Conservation (phyloP, 2,329 filamentous ascomycete genomes). For the Pochonia chlamydosporia region DNA sequence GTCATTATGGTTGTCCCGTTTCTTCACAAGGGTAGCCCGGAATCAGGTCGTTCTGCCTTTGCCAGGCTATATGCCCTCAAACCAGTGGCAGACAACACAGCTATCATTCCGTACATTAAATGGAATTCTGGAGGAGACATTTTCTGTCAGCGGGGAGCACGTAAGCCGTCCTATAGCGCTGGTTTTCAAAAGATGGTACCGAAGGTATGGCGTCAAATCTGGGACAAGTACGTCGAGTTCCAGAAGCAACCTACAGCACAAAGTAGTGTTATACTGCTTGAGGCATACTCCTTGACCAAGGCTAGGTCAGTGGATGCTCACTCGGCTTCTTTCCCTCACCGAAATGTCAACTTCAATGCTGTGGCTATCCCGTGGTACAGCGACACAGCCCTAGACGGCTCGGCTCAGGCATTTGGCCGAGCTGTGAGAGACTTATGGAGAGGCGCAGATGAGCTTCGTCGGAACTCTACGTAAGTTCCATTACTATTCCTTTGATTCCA, state of each 20-base stretch:
- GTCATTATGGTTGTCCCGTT: conserved; percentile 24
- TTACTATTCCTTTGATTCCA: background rate
- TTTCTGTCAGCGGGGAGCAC: conserved; percentile 29
- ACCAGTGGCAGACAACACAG: conserved; percentile 17
- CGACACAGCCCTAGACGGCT: conserved; percentile 25
- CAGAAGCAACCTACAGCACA: conserved; percentile 22
- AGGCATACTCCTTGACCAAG: conserved; percentile 30
- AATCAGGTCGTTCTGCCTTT: conserved; percentile 24
- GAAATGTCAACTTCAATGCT: conserved; percentile 28
- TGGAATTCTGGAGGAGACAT: conserved; percentile 33
- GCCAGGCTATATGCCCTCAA: conserved; percentile 27
- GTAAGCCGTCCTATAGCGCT: conserved; percentile 32
- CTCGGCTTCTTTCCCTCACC: conserved; percentile 23
- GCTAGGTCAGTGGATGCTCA: conserved; percentile 15
- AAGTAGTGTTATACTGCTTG: conserved; percentile 26
- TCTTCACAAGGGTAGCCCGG: conserved; percentile 24
- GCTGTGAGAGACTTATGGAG: conserved; percentile 23
- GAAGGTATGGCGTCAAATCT: conserved; percentile 30
- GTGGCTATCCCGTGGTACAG: conserved; percentile 34
- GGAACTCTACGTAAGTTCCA: conserved; percentile 8
- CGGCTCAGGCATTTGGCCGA: conserved; percentile 26
- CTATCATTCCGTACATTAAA: conserved; percentile 25
- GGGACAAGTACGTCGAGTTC: conserved; percentile 31
- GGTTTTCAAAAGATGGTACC: conserved; percentile 27
- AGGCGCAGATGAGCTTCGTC: conserved; percentile 12